These are phyloP conservation scores for Mucor saturninus DNA, from an alignment of 371 early-diverging fungal genomes.

Conservation along the genomic window DNA sequence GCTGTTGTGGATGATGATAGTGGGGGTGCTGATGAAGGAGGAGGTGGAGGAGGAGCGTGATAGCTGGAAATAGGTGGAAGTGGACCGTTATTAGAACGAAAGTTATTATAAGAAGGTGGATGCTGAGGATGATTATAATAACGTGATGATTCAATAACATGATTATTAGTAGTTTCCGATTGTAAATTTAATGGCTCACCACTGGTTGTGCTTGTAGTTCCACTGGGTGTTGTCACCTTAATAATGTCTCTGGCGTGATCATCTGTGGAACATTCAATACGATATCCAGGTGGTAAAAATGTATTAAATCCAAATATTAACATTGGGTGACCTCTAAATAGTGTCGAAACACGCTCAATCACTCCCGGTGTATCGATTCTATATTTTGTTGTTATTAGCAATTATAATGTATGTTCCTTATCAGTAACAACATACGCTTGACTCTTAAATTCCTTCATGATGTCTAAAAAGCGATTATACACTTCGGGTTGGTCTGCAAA, in stretches of 20 bases:
- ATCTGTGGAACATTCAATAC: conserved; percentile 82
- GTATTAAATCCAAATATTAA: conserved; percentile 98
- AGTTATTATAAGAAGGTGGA: conserved; percentile 4
- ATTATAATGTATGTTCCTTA: not conserved
- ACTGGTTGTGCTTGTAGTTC: conserved; percentile 60
- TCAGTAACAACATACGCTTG: conserved; percentile 68
- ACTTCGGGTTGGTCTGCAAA: conserved; percentile 92
- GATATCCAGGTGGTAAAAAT: conserved; percentile 96
- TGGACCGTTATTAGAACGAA: conserved; percentile 4
- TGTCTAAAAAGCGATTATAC: conserved; percentile 97
- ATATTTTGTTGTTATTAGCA: conserved; percentile 39
- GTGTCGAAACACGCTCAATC: conserved; percentile 89
- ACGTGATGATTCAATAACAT: not conserved
- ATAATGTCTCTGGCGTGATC: conserved; percentile 65
- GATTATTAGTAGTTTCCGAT: conserved; percentile 1
- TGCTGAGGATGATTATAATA: conserved; percentile 6
- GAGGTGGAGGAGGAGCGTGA: conserved; percentile 1
- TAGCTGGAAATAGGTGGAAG: conserved; percentile 19
- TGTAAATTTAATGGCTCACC: conserved; percentile 24
- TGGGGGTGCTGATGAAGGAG: not conserved
- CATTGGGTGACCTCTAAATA: conserved; percentile 91
- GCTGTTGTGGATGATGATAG: not conserved
- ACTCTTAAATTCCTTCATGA: conserved; percentile 99
- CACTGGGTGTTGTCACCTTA: conserved; percentile 81
- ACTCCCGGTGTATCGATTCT: conserved; percentile 97